Evolutionary conservation across 2,329 filamentous ascomycete genomes (phyloP).

Genomic region (Neophaeococcomyces aloes): DNA sequence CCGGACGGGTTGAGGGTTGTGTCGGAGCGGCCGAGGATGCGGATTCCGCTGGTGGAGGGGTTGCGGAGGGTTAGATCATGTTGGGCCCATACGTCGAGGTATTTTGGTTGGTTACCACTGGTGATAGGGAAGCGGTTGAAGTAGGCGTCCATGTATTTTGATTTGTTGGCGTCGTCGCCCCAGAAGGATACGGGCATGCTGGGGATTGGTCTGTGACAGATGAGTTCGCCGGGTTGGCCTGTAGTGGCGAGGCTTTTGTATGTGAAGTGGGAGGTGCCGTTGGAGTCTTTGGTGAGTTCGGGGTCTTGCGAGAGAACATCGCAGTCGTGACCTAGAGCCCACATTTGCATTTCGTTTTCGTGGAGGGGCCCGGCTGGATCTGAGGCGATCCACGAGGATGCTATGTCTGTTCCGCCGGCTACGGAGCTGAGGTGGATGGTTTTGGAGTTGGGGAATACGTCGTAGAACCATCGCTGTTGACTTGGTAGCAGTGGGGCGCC

Average conservation of each 20-base stretch:
- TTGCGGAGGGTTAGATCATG: conserved; percentile 38
- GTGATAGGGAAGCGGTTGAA: conserved; percentile 32
- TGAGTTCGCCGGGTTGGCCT: conserved; percentile 36
- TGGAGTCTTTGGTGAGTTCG: conserved; percentile 4
- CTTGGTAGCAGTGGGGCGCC: conserved; percentile 34
- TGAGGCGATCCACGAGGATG: conserved; percentile 34
- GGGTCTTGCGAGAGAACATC: conserved; percentile 32
- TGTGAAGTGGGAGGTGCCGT: neutral
- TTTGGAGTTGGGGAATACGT: conserved; percentile 25
- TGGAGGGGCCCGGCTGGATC: conserved; percentile 35
- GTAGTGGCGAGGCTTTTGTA: conserved; percentile 12
- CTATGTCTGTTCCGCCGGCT: conserved; percentile 40
- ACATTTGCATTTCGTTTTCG: conserved; percentile 37
- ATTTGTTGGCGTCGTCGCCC: conserved; percentile 30
- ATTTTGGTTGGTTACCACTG: neutral
- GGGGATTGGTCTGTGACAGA: conserved; percentile 38
- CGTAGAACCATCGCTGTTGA: conserved; percentile 39
- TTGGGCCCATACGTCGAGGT: conserved; percentile 35
- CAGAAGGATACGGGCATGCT: conserved; percentile 39
- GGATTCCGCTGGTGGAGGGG: conserved; percentile 31
- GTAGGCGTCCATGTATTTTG: conserved; percentile 36
- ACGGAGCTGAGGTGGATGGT: conserved; percentile 32
- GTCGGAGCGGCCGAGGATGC: conserved; percentile 37
- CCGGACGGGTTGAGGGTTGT: conserved; percentile 40
- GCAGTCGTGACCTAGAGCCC: conserved; percentile 38